Conservation (phyloP, 1,284 basidiomycete species). For the Wolfiporia cocos region DNA sequence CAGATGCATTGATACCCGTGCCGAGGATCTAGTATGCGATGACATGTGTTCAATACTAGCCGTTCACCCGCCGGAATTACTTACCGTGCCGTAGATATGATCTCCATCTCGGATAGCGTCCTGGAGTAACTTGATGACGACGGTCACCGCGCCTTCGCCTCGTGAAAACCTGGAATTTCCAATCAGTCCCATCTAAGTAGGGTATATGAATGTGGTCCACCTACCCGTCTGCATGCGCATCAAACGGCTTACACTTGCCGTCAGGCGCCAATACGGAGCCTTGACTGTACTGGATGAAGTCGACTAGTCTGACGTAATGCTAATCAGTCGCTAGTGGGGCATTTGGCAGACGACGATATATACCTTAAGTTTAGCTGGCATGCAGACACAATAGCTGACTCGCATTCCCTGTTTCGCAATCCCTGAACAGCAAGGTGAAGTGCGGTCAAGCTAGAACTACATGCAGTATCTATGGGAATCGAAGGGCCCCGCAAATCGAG, state of each 20-base stretch:
- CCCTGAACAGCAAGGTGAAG: slow-evolving; percentile 42
- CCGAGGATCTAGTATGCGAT: slow-evolving; percentile 29
- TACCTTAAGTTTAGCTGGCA: slow-evolving; percentile 31
- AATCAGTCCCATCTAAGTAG: background rate
- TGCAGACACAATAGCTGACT: slow-evolving; percentile 40
- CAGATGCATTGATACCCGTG: slow-evolving; percentile 32
- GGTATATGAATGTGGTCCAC: background rate
- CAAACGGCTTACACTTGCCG: slow-evolving; percentile 44
- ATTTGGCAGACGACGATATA: background rate
- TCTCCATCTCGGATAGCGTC: slow-evolving; percentile 21
- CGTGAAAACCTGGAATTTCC: slow-evolving; percentile 15
- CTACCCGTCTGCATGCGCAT: slow-evolving; percentile 40
- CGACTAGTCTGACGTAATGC: slow-evolving; percentile 9
- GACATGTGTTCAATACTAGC: background rate
- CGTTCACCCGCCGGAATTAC: background rate
- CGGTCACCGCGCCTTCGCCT: slow-evolving; percentile 18
- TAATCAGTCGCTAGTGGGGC: background rate
- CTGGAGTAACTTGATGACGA: slow-evolving; percentile 22
- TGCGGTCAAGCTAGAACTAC: slow-evolving; percentile 39
- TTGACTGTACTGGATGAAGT: slow-evolving; percentile 26
- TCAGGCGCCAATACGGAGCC: slow-evolving; percentile 33
- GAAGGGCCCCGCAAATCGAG: slow-evolving; percentile 42
- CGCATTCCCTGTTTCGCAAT: slow-evolving; percentile 37
- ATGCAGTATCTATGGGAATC: slow-evolving; percentile 42
- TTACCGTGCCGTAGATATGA: slow-evolving; percentile 21